Percentiles rank a stretch among this genome's conserved stretches.
phyloP scores from a whole-genome alignment of 2,329 filamentous ascomycete species.

The Nannizziopsis barbatae region DNA sequence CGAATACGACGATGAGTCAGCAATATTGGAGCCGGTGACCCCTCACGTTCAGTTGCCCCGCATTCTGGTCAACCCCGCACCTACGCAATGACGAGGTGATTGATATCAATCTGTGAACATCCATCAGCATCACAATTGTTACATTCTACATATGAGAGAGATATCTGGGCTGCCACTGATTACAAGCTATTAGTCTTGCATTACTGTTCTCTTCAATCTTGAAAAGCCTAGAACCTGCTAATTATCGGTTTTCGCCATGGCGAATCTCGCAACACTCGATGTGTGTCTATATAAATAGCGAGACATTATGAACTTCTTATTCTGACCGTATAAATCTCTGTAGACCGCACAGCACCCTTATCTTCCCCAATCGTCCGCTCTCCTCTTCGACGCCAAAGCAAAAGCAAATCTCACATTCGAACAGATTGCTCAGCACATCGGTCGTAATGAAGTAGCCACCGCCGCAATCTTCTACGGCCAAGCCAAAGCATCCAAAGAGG shows the following conservation, averaged over 20 bases:
- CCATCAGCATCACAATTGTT: constrained; percentile 48
- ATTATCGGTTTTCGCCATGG: constrained; percentile 1
- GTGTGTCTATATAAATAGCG: not conserved
- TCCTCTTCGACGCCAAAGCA: constrained; percentile 74
- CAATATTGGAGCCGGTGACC: too few relatives aligned
- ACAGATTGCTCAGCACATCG: constrained; percentile 59
- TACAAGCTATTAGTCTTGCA: too few relatives aligned
- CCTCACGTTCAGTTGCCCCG: too few relatives aligned
- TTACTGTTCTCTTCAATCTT: too few relatives aligned
- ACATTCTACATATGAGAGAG: constrained; percentile 57
- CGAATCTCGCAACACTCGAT: constrained; percentile 10
- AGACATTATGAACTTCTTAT: not conserved
- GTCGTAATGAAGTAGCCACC: constrained; percentile 69
- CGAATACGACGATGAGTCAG: too few relatives aligned
- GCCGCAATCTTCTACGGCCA: constrained; percentile 90
- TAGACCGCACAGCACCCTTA: constrained; percentile 44
- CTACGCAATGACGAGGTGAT: too few relatives aligned
- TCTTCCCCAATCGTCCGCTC: constrained; percentile 58
- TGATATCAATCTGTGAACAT: too few relatives aligned
- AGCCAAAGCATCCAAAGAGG: constrained; percentile 59
- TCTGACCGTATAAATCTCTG: not conserved
- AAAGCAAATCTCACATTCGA: constrained; percentile 66
- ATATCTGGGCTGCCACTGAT: too few relatives aligned
- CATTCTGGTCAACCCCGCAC: too few relatives aligned
- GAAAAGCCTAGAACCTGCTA: not conserved